Conservation (phyloP, 2,329 filamentous ascomycete genomes). For the Myriangium duriaei region DNA sequence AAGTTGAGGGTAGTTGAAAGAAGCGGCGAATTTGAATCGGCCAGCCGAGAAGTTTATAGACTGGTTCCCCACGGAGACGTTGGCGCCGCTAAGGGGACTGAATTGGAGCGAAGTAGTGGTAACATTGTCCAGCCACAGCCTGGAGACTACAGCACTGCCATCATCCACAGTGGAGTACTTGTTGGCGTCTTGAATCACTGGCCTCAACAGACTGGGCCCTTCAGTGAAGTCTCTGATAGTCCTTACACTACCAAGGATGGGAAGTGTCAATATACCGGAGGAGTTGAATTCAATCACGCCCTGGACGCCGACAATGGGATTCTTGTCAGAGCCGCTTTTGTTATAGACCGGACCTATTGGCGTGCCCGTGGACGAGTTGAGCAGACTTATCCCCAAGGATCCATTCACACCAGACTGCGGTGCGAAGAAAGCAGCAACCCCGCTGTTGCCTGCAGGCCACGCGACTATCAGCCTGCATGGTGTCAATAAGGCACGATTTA, state of each 20-base stretch:
- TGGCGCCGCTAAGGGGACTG: constrained; percentile 22
- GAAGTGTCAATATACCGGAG: constrained; percentile 41
- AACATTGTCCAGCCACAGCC: constrained; percentile 50
- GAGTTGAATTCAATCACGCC: constrained; percentile 45
- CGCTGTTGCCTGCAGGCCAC: constrained; percentile 55
- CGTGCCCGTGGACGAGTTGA: constrained; percentile 34
- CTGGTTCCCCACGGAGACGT: constrained; percentile 29
- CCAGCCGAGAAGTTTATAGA: constrained; percentile 40
- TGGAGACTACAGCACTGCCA: constrained; percentile 37
- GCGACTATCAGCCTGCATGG: constrained; percentile 31
- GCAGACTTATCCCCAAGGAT: constrained; percentile 39
- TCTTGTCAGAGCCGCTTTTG: constrained; percentile 13
- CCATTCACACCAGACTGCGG: constrained; percentile 43
- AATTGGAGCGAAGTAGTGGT: constrained; percentile 45
- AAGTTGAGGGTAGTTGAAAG: constrained; percentile 51
- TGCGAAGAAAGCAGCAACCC: constrained; percentile 44
- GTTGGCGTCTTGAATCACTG: constrained; percentile 44
- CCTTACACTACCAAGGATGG: constrained; percentile 50
- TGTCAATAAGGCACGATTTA: not conserved
- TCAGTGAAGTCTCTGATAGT: constrained; percentile 52
- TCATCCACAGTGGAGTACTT: constrained; percentile 27
- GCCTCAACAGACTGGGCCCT: constrained; percentile 40
- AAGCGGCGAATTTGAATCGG: constrained; percentile 45
- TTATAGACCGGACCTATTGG: constrained; percentile 37
- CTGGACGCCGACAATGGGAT: constrained; percentile 35